Evolutionary conservation across 805 yeast genomes (phyloP).

Genomic region (Nakazawaea pomicola): DNA sequence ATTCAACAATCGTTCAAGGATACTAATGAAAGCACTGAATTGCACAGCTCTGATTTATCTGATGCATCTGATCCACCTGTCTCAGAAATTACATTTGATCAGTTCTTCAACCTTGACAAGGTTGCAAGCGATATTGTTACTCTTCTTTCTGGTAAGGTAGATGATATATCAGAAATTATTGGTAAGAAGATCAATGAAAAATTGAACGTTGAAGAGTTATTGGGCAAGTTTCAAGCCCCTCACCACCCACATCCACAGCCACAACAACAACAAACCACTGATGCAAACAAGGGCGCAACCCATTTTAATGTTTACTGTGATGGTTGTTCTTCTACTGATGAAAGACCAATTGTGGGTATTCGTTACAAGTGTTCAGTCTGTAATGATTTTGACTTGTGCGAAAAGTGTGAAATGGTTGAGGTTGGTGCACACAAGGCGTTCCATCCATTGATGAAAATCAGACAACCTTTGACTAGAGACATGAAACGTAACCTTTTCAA

Average conservation of each 20-base stretch:
- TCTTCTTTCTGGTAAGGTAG: conserved; percentile 6
- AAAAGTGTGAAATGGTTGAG: conserved; percentile 29
- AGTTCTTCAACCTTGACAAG: conserved; percentile 7
- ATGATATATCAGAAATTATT: conserved; percentile 4
- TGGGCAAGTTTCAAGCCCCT: neutral
- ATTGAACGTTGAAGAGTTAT: conserved; percentile 1
- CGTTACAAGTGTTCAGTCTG: conserved; percentile 51
- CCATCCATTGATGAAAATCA: conserved; percentile 25
- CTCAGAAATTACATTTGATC: conserved; percentile 5
- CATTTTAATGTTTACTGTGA: conserved; percentile 25
- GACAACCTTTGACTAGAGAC: conserved; percentile 6
- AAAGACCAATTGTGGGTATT: conserved; percentile 35
- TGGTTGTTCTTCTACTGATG: conserved; percentile 20
- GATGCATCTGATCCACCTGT: too few species aligned
- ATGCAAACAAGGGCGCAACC: conserved; percentile 7
- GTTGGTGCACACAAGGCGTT: conserved; percentile 17
- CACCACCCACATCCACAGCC: neutral
- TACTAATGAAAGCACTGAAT: neutral
- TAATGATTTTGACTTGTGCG: conserved; percentile 49
- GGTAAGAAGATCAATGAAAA: conserved; percentile 7
- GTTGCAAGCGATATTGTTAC: conserved; percentile 4
- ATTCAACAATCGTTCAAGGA: conserved; percentile 3
- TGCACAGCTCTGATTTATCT: too few species aligned
- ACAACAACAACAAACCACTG: neutral
- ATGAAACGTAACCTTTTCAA: neutral